Conservation (phyloP, 805 yeast genomes). For the Lipomyces sp. region DNA sequence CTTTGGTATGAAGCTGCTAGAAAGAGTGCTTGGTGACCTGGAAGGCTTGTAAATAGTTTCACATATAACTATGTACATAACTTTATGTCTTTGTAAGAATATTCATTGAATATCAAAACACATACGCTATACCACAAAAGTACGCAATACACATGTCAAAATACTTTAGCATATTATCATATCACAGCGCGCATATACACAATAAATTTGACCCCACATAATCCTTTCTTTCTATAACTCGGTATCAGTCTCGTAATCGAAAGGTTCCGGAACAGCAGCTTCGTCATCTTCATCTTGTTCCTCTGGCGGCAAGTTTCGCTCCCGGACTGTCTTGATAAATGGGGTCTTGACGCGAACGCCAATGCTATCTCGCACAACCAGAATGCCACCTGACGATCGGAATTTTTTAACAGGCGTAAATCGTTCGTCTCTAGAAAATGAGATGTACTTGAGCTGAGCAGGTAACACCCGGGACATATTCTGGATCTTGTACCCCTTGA, state of each 20-base stretch:
- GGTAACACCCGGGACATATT: slow-evolving; percentile 91
- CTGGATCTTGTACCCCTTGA: slow-evolving; percentile 68
- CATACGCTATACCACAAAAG: background rate
- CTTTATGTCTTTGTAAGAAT: background rate
- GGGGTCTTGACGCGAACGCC: slow-evolving; percentile 39
- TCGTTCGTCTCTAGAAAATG: slow-evolving; percentile 74
- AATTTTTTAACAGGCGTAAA: slow-evolving; percentile 79
- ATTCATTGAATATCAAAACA: background rate
- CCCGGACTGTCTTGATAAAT: slow-evolving; percentile 81
- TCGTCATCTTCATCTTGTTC: slow-evolving; percentile 62
- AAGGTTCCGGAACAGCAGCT: slow-evolving; percentile 53
- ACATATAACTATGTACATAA: background rate
- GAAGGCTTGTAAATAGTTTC: background rate
- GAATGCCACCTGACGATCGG: slow-evolving; percentile 59
- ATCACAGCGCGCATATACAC: slow-evolving; percentile 1
- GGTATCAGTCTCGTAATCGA: slow-evolving; percentile 44
- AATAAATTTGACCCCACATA: background rate
- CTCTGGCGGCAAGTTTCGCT: slow-evolving; percentile 80
- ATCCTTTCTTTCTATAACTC: slow-evolving; percentile 28
- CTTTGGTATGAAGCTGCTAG: slow-evolving; percentile 37
- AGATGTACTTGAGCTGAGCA: slow-evolving; percentile 78
- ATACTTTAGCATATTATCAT: background rate
- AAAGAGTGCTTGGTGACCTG: slow-evolving; percentile 29
- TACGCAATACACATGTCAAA: slow-evolving; percentile 1
- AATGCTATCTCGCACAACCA: slow-evolving; percentile 64